A percentile compares a stretch with the other conserved stretches of the same genome.
Evolutionary conservation across 2,329 filamentous ascomycete species (phyloP).

Genomic region (Fonsecaea nubica): DNA sequence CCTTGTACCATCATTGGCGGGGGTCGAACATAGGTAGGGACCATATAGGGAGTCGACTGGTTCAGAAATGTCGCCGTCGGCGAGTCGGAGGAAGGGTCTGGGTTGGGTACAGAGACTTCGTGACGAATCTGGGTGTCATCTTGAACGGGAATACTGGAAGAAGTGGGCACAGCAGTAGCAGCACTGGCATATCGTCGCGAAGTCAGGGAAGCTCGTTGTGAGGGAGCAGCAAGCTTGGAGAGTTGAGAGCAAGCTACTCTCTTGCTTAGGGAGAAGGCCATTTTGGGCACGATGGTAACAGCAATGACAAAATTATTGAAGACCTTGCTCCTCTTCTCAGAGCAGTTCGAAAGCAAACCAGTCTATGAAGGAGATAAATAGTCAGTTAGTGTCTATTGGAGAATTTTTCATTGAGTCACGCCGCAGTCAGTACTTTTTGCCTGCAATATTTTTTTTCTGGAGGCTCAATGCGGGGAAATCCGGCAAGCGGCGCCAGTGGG

Average conservation of each 20-base stretch:
- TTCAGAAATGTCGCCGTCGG: slow-evolving; percentile 75
- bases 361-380: neutral
- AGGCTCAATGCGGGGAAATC: slow-evolving; percentile 16
- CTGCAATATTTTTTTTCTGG: neutral
- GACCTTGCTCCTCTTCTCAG: neutral
- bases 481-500: neutral
- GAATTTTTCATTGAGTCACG: slow-evolving; percentile 11
- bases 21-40: slow-evolving; percentile 91
- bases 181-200: slow-evolving; percentile 37
- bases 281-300: slow-evolving; percentile 1
- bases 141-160: slow-evolving; percentile 32
- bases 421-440: slow-evolving; percentile 9
- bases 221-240: slow-evolving; percentile 20
- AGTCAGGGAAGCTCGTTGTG: slow-evolving; percentile 24
- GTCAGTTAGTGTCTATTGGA: neutral
- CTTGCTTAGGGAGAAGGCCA: slow-evolving; percentile 28
- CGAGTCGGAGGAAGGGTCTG: slow-evolving; percentile 76
- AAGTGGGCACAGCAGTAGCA: slow-evolving; percentile 36
- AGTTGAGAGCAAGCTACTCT: slow-evolving; percentile 24
- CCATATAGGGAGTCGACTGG: slow-evolving; percentile 85
- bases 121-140: slow-evolving; percentile 47
- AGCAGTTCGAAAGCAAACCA: neutral
- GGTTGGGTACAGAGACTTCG: slow-evolving; percentile 64
- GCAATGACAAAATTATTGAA: neutral
- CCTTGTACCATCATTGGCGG: slow-evolving; percentile 88